Base-by-base conservation (phyloP, 116 monocot species). In the Posidonia oceanica region DNA sequence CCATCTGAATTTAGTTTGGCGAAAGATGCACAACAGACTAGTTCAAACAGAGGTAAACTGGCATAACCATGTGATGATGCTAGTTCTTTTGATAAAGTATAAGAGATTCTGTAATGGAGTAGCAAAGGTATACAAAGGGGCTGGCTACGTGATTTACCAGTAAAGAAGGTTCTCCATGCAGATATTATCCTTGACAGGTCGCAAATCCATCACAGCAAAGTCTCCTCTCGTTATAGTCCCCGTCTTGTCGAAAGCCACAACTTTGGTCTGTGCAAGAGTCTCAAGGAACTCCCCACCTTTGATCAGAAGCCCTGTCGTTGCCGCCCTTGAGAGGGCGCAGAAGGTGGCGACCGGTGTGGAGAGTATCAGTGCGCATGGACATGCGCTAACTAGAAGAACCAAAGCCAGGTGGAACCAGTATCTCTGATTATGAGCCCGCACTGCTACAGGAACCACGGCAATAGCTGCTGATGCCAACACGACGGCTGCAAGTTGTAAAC, bases 211-310 rank as follows among this genome's bases (percentile, higher is more conserved):
- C 39, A 98, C 85, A 23, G 69, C 70, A 67, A 98, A 98, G 74
- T 98, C 89, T 72, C 97, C 97, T 75, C 72, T 83, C 17, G 97
- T 98, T 36, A 98, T 78, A 2, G 97, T 98, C n/a, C 97, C 97
- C 2, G 97, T 98, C 78, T 98, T 98, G 75, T 98, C 97, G 64
- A 98, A 92, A 10, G 97, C 97, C 17, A 88, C 83, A 10, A 98
- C 81, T 64, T 68, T 92, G 23, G 87, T 82, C 18, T 59, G 82
- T 0, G 90, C 85, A 40, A 98, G 68, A 60, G 74, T 70, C 83
- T 98, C 97, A 18, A 98, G 90, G 59, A 83, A 82, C 75, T 92
- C 93, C 4, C 90, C 97, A 66, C 97, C 97, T 84, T 98, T 98
- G 52, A 98, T 74, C 17, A 92, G 79, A 59, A 98, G 85, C 4